These are phyloP conservation scores for Adiantum capillusveneris DNA, from an alignment of 75 land plant species.

Conservation along the genomic window DNA sequence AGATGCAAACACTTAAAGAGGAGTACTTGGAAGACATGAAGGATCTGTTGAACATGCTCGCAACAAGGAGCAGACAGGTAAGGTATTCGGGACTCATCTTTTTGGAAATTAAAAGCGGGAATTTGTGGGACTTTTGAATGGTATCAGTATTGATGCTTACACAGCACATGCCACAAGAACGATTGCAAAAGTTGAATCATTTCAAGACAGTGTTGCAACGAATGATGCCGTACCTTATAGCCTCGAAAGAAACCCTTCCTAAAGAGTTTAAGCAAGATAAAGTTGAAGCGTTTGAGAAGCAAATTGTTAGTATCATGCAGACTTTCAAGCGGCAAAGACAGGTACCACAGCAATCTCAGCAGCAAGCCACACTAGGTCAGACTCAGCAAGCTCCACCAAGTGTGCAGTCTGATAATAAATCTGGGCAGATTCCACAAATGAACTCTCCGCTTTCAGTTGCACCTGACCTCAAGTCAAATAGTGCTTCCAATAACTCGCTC, in stretches of 20 bases:
- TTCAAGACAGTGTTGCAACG: constrained; percentile 53
- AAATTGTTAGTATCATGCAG: no score
- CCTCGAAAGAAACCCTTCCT: constrained; percentile 37
- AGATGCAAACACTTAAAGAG: constrained; percentile 30
- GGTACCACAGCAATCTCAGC: constrained; percentile 25
- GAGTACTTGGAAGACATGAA: constrained; percentile 32
- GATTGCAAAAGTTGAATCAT: constrained; percentile 47
- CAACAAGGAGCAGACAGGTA: constrained; percentile 24
- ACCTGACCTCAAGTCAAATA: constrained; percentile 7
- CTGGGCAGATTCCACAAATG: no score
- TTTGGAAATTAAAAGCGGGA: no score
- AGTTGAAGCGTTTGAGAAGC: constrained; percentile 48
- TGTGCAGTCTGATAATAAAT: no score
- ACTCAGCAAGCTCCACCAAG: constrained; percentile 12
- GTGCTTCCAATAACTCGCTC: constrained; percentile 27
- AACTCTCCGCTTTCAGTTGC: no score
- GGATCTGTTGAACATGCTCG: constrained; percentile 27
- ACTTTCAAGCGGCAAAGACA: constrained; percentile 42
- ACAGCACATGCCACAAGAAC: constrained; percentile 53
- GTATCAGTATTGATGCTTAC: not conserved
- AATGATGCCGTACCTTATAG: constrained; percentile 31
- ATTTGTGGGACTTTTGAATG: no score
- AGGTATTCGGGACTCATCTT: no score
- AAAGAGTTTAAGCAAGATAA: constrained; percentile 51
- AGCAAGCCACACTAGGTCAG: constrained; percentile 10